These are phyloP conservation scores for Sphagnum magellanicum DNA, from an alignment of 228 moss, liverwort and hornwort species.

Conservation along the genomic window DNA sequence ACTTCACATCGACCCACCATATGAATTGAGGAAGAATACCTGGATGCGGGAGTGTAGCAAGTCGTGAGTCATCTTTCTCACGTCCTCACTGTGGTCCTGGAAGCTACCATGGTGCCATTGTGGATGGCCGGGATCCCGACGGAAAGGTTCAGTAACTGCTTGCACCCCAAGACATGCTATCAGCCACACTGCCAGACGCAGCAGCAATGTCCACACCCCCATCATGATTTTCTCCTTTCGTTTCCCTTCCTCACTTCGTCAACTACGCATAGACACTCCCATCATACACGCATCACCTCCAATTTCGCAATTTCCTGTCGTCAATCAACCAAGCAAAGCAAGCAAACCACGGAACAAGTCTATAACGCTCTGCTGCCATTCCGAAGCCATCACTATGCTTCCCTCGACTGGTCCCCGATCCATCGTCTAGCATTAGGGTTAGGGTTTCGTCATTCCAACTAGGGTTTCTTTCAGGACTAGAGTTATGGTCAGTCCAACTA, in stretches of 20 bases:
- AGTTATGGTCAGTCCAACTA: no score
- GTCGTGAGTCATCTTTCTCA: constrained; percentile 60
- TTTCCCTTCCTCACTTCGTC: neutral
- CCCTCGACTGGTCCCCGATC: no score
- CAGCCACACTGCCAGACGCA: constrained; percentile 16
- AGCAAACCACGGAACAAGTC: no score
- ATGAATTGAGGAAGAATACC: constrained; percentile 13
- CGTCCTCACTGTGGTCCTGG: constrained; percentile 56
- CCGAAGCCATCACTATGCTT: no score
- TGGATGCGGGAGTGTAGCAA: constrained; percentile 73
- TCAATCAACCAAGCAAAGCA: no score
- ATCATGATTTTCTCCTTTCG: constrained; percentile 15
- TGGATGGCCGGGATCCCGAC: constrained; percentile 83
- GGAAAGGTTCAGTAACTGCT: constrained; percentile 51
- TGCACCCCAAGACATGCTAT: constrained; percentile 9
- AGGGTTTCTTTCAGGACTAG: no score
- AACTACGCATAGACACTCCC: no score
- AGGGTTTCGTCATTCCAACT: no score
- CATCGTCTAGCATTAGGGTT: no score
- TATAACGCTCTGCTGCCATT: no score
- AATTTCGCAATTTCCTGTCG: no score
- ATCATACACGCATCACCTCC: no score
- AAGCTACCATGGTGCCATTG: constrained; percentile 87
- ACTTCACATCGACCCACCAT: neutral
- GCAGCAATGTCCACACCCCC: constrained; percentile 9